Base-by-base conservation (phyloP, 306 rosid genomes). In the Citrullus mucosospermus region DNA sequence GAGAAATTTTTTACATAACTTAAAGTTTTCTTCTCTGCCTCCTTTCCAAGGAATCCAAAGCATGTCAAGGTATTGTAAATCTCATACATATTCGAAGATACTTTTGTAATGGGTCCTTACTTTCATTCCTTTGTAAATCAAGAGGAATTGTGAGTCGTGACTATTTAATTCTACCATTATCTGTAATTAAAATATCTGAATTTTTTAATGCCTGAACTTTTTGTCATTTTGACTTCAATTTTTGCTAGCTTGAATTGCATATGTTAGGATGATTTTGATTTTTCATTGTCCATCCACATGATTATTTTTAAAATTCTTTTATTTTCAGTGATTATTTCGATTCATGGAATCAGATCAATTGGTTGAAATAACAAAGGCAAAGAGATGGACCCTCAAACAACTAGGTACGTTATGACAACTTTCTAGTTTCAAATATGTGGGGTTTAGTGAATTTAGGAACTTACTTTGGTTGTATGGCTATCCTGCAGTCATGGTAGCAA, bases 321-420 rank as follows among this genome's bases (percentile, higher is more conserved):
- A 56, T 82, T 63, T 72, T 78, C 91, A 95, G 97, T 95, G 84
- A 85, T 95, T 81, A 97, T 88, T 84, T 89, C 99, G 82, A 97
- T 97, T 77, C 97, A 95, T 85, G 99, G 99, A 83, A 87, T 95
- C 22, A 22, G 22, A 22, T 22, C 22, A 22, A 22, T 22, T 22
- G 22, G 22, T 22, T 22, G 22, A 22, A 22, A 22, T 22, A 22
- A 22, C 22, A 22, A 22, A 22, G 22, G 22, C 22, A 22, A 22
- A 22, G 22, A 22, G 22, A 22, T 22, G 0, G 22, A 22, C 22
- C 22, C 22, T 22, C 22, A 22, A 22, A 22, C 22, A 22, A 22
- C 22, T 22, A 22, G 22, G 22, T 22, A 22, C 22, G 0, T 22
- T 22, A 22, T 22, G 22, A 22, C 22, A 22, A 22, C 22, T 22